A percentile compares a stretch with the other conserved stretches of the same genome.
phyloP scores from a whole-genome alignment of 495 filamentous ascomycete species.

The Paragyromitra xinjiangensis region DNA sequence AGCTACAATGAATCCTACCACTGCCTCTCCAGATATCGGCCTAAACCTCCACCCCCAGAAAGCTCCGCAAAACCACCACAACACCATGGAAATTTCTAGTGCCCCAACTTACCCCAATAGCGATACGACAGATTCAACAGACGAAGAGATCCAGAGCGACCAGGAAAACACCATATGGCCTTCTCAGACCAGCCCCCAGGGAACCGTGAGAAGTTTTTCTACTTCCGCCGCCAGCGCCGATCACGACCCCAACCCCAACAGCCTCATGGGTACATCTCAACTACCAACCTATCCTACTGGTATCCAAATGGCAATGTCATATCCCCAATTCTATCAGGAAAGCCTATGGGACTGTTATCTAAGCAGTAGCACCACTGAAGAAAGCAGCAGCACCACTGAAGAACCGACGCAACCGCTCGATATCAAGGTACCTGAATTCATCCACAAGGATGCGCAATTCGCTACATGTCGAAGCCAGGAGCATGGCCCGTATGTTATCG shows the following conservation, averaged over 20 bases:
- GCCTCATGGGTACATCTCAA: not conserved
- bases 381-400: no score
- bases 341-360: not conserved
- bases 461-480: not conserved
- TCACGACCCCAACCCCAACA: not conserved
- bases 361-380: not conserved
- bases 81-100: not conserved
- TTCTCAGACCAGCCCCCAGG: not conserved
- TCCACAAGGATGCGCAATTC: not conserved
- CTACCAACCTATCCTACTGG: not conserved
- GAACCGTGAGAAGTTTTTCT: not conserved
- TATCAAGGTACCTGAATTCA: not conserved
- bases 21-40: not conserved
- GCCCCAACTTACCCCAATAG: not conserved
- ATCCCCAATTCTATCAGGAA: not conserved
- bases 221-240: not conserved
- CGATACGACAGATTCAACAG: not conserved
- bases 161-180: not conserved
- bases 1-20: not conserved
- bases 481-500: not conserved
- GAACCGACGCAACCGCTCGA: not conserved
- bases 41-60: not conserved
- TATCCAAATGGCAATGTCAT: not conserved
- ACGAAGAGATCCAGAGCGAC: not conserved
- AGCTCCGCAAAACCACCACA: not conserved